These are phyloP conservation scores for Solanum hybrid DNA, from an alignment of 305 asterid genomes.

Conservation along the genomic window DNA sequence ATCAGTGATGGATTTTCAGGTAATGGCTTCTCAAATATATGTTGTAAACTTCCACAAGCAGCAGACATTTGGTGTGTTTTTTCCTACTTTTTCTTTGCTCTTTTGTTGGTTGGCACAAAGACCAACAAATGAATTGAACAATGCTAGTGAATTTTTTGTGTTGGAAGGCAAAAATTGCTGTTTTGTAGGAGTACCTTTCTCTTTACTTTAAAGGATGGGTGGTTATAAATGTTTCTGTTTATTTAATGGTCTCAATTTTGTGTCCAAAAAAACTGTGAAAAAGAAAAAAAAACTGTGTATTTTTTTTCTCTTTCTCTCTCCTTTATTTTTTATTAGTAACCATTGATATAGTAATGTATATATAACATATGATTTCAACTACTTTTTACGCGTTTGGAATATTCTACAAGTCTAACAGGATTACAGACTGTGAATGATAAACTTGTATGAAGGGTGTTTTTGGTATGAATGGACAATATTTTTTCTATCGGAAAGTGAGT, in stretches of 20 bases:
- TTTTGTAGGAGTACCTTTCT: conserved; percentile 28
- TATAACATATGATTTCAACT: conserved; percentile 1
- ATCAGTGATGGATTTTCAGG: conserved; percentile 46
- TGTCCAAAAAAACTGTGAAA: background rate
- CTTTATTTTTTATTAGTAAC: background rate
- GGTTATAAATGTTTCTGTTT: conserved; percentile 31
- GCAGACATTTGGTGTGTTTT: conserved; percentile 16
- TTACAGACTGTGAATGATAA: background rate
- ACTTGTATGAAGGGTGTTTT: background rate
- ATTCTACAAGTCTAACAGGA: background rate
- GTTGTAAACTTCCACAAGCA: conserved; percentile 63
- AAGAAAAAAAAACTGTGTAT: background rate
- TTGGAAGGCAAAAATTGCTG: no score
- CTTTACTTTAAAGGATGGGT: conserved; percentile 29
- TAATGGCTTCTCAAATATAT: conserved; percentile 45
- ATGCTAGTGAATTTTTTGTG: background rate
- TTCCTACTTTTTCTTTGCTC: background rate
- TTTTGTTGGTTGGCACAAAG: conserved; percentile 12
- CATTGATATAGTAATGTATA: background rate
- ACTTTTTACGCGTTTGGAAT: conserved; percentile 10
- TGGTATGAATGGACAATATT: background rate
- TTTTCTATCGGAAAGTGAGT: background rate
- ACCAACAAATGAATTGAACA: conserved; percentile 3
- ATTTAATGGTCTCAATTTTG: conserved; percentile 30
- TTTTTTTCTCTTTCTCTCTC: conserved; percentile 15